Evolutionary conservation across 345 rosid genomes (phyloP).

Genomic region (Gossypium australe): DNA sequence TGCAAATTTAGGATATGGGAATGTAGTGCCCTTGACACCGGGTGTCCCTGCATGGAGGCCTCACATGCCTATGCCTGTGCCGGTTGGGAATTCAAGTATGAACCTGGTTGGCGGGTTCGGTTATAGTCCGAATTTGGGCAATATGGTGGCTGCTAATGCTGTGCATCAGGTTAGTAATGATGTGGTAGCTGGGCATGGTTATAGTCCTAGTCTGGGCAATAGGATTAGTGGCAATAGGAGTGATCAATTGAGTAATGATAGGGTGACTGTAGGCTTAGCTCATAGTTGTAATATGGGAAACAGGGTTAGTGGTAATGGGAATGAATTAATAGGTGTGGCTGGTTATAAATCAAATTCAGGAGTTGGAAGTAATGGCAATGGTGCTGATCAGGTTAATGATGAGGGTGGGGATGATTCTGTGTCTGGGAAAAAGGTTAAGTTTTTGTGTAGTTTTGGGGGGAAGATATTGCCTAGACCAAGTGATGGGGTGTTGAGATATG

Average conservation of each 20-base stretch:
- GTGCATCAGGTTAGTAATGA: conserved; percentile 38
- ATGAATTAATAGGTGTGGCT: conserved; percentile 17
- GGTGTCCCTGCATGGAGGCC: conserved; percentile 38
- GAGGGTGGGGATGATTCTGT: conserved; percentile 55
- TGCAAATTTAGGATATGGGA: conserved; percentile 41
- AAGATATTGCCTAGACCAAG: conserved; percentile 78
- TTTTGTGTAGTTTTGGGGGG: conserved; percentile 74
- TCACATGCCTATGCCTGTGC: conserved; percentile 14
- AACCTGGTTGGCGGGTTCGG: conserved; percentile 33
- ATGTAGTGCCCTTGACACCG: conserved; percentile 21
- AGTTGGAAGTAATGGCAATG: conserved; percentile 30
- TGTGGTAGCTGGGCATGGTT: conserved; percentile 25
- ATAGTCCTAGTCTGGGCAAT: conserved; percentile 28
- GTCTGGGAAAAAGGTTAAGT: conserved; percentile 54
- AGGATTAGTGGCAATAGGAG: conserved; percentile 23
- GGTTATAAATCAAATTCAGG: conserved; percentile 22
- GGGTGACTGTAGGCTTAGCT: conserved; percentile 8
- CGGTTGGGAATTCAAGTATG: conserved; percentile 34
- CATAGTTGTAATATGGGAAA: conserved; percentile 22
- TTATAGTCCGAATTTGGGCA: conserved; percentile 31
- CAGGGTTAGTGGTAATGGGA: conserved; percentile 30
- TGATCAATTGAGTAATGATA: conserved; percentile 19
- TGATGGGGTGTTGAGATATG: conserved; percentile 69
- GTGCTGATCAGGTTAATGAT: conserved; percentile 39
- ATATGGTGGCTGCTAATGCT: conserved; percentile 42